Percentiles rank a stretch among this genome's conserved stretches.
Evolutionary conservation across 2,329 filamentous ascomycete species (phyloP).

Genomic region (Paraconiothyrium sp.): DNA sequence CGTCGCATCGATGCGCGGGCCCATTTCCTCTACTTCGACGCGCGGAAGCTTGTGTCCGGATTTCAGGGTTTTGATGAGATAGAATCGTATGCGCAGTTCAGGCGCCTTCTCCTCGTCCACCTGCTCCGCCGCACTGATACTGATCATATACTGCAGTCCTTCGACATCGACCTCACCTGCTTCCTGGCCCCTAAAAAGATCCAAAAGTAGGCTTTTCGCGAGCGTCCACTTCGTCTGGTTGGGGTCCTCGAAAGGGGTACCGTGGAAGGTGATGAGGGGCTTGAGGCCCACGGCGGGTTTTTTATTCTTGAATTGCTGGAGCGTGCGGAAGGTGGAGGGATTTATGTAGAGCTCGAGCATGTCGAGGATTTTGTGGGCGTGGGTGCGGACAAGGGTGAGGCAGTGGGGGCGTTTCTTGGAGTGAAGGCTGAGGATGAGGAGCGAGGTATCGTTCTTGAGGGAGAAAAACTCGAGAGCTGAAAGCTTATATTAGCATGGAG

Average conservation of each 20-base stretch:
- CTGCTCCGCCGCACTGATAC: conserved; percentile 74
- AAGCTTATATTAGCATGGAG: neutral
- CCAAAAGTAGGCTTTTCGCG: conserved; percentile 85
- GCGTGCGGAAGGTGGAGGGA: conserved; percentile 72
- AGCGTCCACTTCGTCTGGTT: conserved; percentile 82
- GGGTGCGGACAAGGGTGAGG: conserved; percentile 83
- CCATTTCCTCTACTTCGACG: conserved; percentile 95
- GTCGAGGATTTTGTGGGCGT: conserved; percentile 87
- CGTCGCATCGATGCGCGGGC: conserved; percentile 90
- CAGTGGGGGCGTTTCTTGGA: conserved; percentile 96
- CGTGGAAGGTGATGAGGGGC: conserved; percentile 91
- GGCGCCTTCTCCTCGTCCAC: conserved; percentile 55
- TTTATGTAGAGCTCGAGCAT: conserved; percentile 93
- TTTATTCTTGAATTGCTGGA: conserved; percentile 75
- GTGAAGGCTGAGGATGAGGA: conserved; percentile 84
- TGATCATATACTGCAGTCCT: conserved; percentile 90
- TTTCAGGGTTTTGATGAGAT: conserved; percentile 85
- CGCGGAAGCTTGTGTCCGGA: conserved; percentile 87
- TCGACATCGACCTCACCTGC: conserved; percentile 90
- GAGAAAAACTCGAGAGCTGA: conserved; percentile 87
- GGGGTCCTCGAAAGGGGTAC: conserved; percentile 85
- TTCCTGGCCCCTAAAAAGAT: conserved; percentile 89
- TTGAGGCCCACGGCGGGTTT: conserved; percentile 78
- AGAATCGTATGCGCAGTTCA: conserved; percentile 75
- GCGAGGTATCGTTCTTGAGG: conserved; percentile 91